phyloP scores from a whole-genome alignment of 2,329 filamentous ascomycete genomes.

The Paecilomyces formosus region DNA sequence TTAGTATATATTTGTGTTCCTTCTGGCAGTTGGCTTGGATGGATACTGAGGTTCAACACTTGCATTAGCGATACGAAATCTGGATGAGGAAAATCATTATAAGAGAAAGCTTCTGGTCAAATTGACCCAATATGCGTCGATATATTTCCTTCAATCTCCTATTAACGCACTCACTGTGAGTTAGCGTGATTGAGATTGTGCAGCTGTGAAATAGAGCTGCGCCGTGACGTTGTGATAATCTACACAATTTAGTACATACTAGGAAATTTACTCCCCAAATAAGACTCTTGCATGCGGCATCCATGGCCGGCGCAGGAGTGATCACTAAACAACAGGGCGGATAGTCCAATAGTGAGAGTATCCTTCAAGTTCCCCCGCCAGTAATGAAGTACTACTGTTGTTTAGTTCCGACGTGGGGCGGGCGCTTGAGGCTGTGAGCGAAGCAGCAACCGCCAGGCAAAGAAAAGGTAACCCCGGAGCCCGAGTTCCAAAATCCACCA shows the following conservation, averaged over 20 bases:
- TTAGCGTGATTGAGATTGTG: not conserved
- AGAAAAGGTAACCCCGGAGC: not conserved
- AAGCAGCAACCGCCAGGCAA: not conserved
- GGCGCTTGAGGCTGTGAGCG: not conserved
- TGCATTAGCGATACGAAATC: not conserved
- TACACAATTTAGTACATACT: not conserved
- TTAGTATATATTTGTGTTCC: not conserved
- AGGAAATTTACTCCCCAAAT: not conserved
- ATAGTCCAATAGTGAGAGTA: not conserved
- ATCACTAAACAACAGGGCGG: not conserved
- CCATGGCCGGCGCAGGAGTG: not conserved
- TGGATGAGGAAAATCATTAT: not conserved
- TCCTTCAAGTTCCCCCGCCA: not conserved
- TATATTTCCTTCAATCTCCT: not conserved
- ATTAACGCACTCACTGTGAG: not conserved
- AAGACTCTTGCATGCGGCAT: not conserved
- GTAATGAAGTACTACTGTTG: not conserved
- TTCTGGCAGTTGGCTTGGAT: not conserved
- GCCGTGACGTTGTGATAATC: not conserved
- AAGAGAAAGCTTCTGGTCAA: not conserved
- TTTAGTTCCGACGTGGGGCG: not conserved
- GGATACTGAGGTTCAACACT: not conserved
- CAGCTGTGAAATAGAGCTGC: not conserved
- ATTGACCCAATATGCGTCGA: not conserved
- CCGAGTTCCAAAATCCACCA: not conserved